Evolutionary conservation across 2,329 filamentous ascomycete genomes (phyloP).

Genomic region (Phialophora tarda): DNA sequence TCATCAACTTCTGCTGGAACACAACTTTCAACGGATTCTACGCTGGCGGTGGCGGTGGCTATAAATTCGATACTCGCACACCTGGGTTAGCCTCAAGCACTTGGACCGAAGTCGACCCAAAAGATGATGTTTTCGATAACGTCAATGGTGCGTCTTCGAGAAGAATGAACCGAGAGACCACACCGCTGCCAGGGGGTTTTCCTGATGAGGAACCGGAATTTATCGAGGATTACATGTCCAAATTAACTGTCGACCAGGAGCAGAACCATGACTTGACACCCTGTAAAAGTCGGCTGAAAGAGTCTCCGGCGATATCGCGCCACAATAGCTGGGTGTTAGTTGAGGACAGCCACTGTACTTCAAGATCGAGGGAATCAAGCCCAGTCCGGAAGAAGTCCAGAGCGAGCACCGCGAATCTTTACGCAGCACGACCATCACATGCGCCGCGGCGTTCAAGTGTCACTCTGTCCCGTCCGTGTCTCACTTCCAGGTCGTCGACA

Average conservation of each 20-base stretch:
- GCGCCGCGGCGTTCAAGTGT: neutral
- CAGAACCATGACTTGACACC: constrained; percentile 43
- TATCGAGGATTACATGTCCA: constrained; percentile 52
- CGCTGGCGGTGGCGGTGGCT: constrained; percentile 78
- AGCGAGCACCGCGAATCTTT: constrained; percentile 30
- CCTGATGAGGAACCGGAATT: constrained; percentile 54
- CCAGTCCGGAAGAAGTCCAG: constrained; percentile 38
- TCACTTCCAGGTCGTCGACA: constrained; percentile 57
- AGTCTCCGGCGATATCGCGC: constrained; percentile 50
- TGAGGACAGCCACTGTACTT: constrained; percentile 37
- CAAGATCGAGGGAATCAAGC: constrained; percentile 34
- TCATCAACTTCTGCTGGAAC: constrained; percentile 81
- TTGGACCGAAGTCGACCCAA: constrained; percentile 43
- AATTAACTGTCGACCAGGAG: constrained; percentile 43
- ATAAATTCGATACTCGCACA: constrained; percentile 58
- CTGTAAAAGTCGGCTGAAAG: neutral
- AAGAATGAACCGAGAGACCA: constrained; percentile 41
- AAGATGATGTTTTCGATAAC: constrained; percentile 41
- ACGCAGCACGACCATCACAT: constrained; percentile 8
- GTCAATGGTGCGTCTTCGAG: constrained; percentile 20
- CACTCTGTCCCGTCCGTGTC: constrained; percentile 45
- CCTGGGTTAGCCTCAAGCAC: constrained; percentile 37
- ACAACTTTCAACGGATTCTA: constrained; percentile 81
- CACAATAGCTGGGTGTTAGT: constrained; percentile 74
- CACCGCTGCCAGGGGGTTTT: constrained; percentile 61